Percentiles rank a stretch among this genome's conserved stretches.
Evolutionary conservation across 352 stramenopile genomes (phyloP).

Genomic region (Globisporangium abappressorium): DNA sequence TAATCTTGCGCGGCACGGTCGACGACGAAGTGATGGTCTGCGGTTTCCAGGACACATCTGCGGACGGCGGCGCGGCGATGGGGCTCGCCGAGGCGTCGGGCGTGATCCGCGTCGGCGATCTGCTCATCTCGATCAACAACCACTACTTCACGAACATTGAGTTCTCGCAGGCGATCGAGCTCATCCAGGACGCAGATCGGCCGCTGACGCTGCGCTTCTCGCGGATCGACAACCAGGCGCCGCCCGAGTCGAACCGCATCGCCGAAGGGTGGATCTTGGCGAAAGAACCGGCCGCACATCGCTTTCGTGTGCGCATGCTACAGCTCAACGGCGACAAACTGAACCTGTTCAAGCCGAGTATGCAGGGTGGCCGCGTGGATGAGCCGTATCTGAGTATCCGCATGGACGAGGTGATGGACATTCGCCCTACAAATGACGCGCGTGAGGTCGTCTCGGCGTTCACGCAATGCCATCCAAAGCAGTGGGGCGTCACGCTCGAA

Average conservation of each 20-base stretch:
- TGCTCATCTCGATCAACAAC: conserved; percentile 86
- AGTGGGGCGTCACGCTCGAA: conserved; percentile 83
- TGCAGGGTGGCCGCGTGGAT: conserved; percentile 69
- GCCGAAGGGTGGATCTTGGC: conserved; percentile 85
- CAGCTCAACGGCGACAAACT: conserved; percentile 78
- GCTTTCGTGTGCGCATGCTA: conserved; percentile 80
- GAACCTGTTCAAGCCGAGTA: conserved; percentile 82
- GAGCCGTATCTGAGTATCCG: conserved; percentile 67
- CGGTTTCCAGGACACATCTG: conserved; percentile 55
- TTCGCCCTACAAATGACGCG: conserved; percentile 80
- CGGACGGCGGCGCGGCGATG: conserved; percentile 27
- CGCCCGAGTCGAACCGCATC: conserved; percentile 39
- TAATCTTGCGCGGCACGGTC: conserved; percentile 79
- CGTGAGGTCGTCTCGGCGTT: conserved; percentile 71
- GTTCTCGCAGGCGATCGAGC: conserved; percentile 73
- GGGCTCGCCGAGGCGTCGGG: conserved; percentile 64
- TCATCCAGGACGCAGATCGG: conserved; percentile 65
- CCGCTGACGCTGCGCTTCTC: conserved; percentile 84
- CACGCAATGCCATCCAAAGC: conserved; percentile 84
- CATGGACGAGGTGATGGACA: conserved; percentile 84
- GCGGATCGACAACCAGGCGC: conserved; percentile 50
- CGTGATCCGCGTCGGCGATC: conserved; percentile 74
- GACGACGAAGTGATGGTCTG: conserved; percentile 89
- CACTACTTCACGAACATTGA: conserved; percentile 88
- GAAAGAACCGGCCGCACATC: conserved; percentile 72